Evolutionary conservation across 2,329 filamentous ascomycete species (phyloP), one percentile per base, ranked within the genome.

Genomic region (Acrodontium crateriforme): DNA sequence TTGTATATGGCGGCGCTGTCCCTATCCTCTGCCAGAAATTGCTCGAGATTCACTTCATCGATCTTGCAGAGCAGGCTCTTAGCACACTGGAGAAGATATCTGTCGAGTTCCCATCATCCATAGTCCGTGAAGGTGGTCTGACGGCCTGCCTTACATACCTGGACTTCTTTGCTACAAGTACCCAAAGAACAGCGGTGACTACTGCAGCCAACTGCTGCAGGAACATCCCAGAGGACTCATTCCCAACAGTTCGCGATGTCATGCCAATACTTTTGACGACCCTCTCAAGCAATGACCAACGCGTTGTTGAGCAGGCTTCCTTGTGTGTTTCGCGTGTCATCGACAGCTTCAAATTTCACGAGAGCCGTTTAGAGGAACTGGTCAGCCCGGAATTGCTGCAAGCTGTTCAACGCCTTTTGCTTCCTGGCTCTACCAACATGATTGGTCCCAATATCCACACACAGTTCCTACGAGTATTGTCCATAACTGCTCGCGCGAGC

Each of bases 21-120:
- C 85, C 89, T 2, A 75, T 98, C 9, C 63, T 98, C 15, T 95
- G 89, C 58, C 81, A 87, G 49, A 98, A 95, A 56, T 65, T 98
- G 16, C 65, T 95, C 35, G 85, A 95, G 55, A 95, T 95, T 24
- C 78, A 87, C 36, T 98, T 87, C 53, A 98, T 98, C 51, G 89
- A 98, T 54, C 65, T 98, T 29, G 91, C 91, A 19, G 89, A 98
- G 58, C 91, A 98, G 59, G 84, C 89, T 32, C 62, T 98, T 27
- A 98, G 84, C 60, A 98, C 89, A 0, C 63, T 98, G 29, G 85
- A 95, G 52, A 98, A 95, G 58, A 94, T 98, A 27, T 98, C 89
- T 0, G 74, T 87, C 31, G 89, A 98, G 50, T 98, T 93, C 49
- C 89, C 89, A 2, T 76, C 80, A 3, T 84, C 82, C 31, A 98